Evolutionary conservation across 208 protist genomes (phyloP).

Genomic region (Herpetomonas tarakana): DNA sequence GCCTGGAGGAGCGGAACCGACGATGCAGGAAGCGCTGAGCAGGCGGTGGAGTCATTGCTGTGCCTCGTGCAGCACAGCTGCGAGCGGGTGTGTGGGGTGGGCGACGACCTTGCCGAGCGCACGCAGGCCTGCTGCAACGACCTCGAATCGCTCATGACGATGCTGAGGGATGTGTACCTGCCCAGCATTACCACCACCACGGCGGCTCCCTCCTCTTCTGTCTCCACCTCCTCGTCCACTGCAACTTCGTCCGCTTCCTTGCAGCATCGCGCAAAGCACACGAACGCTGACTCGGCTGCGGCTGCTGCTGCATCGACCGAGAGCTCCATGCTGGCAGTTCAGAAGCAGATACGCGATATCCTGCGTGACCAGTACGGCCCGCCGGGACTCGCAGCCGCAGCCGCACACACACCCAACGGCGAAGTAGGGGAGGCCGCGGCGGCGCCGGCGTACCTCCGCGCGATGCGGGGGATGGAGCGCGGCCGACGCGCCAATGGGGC

Average conservation of each 20-base stretch:
- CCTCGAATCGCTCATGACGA: conserved; percentile 52
- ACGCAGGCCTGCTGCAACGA: conserved; percentile 57
- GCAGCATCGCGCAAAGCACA: background rate
- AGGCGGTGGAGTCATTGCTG: conserved; percentile 12
- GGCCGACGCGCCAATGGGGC: background rate
- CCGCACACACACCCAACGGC: background rate
- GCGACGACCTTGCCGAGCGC: conserved; percentile 34
- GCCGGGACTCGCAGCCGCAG: background rate
- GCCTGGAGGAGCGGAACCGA: conserved; percentile 7
- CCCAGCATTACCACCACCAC: background rate
- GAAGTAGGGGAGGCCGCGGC: background rate
- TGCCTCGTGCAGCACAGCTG: conserved; percentile 31
- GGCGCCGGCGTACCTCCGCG: too few relatives aligned
- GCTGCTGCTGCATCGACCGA: background rate
- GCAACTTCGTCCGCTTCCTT: background rate
- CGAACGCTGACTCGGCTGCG: too few relatives aligned
- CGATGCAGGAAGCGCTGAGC: conserved; percentile 8
- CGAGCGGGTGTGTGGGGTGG: conserved; percentile 39
- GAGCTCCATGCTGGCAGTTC: conserved; percentile 3
- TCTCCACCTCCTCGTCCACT: background rate
- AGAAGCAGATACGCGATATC: conserved; percentile 14
- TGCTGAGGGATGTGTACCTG: conserved; percentile 12
- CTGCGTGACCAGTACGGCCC: conserved; percentile 28
- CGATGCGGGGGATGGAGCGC: background rate
- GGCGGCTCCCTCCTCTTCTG: background rate